Conservation (phyloP, 805 yeast species). For the Sugiyamaella qingdaonensis region DNA sequence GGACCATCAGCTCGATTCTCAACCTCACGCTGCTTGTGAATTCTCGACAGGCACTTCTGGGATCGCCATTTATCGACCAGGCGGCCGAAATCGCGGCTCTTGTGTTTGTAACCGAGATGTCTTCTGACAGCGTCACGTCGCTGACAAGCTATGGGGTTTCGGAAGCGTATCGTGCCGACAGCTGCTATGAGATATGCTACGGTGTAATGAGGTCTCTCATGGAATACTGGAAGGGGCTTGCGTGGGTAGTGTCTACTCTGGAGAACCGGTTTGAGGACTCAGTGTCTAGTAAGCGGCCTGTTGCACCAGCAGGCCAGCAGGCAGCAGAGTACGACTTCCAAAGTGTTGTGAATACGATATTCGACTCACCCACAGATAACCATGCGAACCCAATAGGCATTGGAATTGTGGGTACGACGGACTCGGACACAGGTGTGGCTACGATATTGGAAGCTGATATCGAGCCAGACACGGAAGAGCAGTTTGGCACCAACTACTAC, state of each 20-base stretch:
- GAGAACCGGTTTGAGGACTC: constrained; percentile 1
- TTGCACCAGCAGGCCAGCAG: not conserved
- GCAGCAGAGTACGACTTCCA: not conserved
- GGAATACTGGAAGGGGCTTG: constrained; percentile 6
- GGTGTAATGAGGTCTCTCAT: not conserved
- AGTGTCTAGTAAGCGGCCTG: not conserved
- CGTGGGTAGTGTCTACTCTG: constrained; percentile 5
- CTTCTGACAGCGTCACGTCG: not conserved
- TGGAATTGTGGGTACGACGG: not conserved
- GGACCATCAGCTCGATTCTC: constrained; percentile 7
- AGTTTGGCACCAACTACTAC: not conserved
- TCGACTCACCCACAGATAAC: not conserved
- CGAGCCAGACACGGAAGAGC: not conserved
- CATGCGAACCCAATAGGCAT: not conserved
- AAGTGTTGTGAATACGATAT: not conserved
- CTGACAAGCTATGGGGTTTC: not conserved
- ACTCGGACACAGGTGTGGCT: not conserved
- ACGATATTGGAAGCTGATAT: not conserved
- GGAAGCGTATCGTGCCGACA: not conserved
- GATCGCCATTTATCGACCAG: constrained; percentile 7
- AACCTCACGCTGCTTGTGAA: not conserved
- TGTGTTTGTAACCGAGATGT: constrained; percentile 2
- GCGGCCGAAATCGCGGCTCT: constrained; percentile 8
- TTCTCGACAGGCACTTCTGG: not conserved
- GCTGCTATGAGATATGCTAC: not conserved